Evolutionary conservation across 2,329 filamentous ascomycete species (phyloP).

Genomic region (Leptographium lundbergii): DNA sequence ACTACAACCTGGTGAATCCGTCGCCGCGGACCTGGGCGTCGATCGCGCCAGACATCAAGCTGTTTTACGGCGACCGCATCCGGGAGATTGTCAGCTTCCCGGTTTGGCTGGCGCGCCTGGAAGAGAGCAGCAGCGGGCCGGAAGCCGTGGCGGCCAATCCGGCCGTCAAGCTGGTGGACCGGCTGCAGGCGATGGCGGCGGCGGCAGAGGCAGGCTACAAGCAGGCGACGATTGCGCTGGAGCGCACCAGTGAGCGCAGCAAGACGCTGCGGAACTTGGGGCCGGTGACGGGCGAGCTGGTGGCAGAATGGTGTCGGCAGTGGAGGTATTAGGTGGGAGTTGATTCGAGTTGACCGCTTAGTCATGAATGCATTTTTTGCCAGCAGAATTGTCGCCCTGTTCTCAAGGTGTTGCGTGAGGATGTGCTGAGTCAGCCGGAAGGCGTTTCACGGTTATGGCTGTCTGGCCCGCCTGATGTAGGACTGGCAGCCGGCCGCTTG

Average conservation of each 20-base stretch:
- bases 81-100: constrained; percentile 25
- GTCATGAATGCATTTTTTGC: too few species aligned
- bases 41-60: constrained; percentile 26
- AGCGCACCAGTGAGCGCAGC: constrained; percentile 25
- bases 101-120: constrained; percentile 33
- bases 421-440: too few species aligned
- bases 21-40: constrained; percentile 24
- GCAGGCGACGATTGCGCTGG: constrained; percentile 23
- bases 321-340: constrained; percentile 18
- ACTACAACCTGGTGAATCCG: constrained; percentile 39
- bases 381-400: too few species aligned
- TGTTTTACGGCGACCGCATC: constrained; percentile 27
- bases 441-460: too few species aligned
- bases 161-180: constrained; percentile 38
- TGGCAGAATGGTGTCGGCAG: constrained; percentile 35
- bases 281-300: constrained; percentile 28
- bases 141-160: constrained; percentile 28
- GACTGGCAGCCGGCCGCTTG: too few species aligned
- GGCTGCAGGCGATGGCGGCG: constrained; percentile 25
- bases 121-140: constrained; percentile 22
- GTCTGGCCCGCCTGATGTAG: too few species aligned
- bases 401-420: too few species aligned
- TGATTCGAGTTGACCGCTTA: too few species aligned
- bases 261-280: constrained; percentile 27
- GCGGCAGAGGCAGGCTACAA: constrained; percentile 14